Conservation (phyloP, 768 basidiomycete genomes). For the Jaapia argillacea region DNA sequence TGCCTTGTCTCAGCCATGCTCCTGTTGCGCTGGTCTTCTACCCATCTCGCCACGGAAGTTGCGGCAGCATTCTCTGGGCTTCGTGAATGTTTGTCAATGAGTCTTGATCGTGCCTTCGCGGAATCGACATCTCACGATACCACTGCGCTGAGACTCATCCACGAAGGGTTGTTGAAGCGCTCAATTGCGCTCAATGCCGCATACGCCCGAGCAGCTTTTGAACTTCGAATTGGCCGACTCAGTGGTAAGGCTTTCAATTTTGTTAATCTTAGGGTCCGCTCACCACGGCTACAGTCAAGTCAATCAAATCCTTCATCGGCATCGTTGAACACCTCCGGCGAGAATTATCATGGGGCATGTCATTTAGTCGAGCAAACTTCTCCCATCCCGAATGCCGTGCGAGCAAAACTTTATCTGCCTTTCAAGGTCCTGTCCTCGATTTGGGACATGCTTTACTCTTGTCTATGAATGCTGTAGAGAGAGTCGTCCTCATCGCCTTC, state of each 20-base stretch:
- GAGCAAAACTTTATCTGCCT: conserved; percentile 3
- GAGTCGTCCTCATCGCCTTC: conserved; percentile 20
- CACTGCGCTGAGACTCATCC: conserved; percentile 10
- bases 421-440: conserved; percentile 19
- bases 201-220: conserved; percentile 36
- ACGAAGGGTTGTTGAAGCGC: conserved; percentile 20
- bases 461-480: conserved; percentile 25
- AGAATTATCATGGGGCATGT: conserved; percentile 33
- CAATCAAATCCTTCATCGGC: conserved; percentile 31
- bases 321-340: conserved; percentile 35
- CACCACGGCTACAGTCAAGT: conserved; percentile 21
- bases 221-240: conserved; percentile 33
- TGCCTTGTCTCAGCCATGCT: conserved; percentile 27
- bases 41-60: conserved; percentile 31
- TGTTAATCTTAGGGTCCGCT: conserved; percentile 1
- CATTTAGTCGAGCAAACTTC: conserved; percentile 9
- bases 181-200: conserved; percentile 29
- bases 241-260: conserved; percentile 22
- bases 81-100: conserved; percentile 22
- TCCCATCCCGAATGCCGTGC: background rate
- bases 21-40: conserved; percentile 30
- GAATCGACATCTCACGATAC: conserved; percentile 6
- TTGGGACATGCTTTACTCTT: conserved; percentile 25
- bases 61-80: conserved; percentile 23
- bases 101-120: conserved; percentile 18